phyloP scores from a whole-genome alignment of 78 protist species.

The Protostelium mycophagum region DNA sequence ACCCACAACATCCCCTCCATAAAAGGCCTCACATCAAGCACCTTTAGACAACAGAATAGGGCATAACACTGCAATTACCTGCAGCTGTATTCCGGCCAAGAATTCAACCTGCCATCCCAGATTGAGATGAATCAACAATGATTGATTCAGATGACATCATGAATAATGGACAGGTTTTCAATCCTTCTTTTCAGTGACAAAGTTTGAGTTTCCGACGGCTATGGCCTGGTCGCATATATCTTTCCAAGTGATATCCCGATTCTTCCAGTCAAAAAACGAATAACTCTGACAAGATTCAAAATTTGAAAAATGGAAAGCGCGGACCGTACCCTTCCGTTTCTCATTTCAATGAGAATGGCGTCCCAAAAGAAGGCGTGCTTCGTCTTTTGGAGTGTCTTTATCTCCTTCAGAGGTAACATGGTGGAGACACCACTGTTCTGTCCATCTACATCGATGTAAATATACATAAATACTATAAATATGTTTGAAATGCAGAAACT shows the following conservation, averaged over 20 bases:
- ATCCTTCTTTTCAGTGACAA: background rate
- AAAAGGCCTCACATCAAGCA: too few relatives aligned
- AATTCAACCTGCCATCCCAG: too few relatives aligned
- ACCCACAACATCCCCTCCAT: too few relatives aligned
- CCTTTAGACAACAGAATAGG: too few relatives aligned
- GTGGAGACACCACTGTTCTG: background rate
- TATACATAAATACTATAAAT: too few relatives aligned
- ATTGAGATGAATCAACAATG: too few relatives aligned
- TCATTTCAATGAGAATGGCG: background rate
- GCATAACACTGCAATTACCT: too few relatives aligned
- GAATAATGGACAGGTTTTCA: too few relatives aligned
- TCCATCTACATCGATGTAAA: background rate
- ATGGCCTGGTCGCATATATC: background rate
- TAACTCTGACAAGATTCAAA: background rate
- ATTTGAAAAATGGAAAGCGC: background rate
- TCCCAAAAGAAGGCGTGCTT: background rate
- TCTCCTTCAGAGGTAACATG: background rate
- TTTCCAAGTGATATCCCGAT: background rate
- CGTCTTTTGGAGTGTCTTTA: background rate
- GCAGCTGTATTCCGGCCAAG: too few relatives aligned
- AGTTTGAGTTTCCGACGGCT: background rate
- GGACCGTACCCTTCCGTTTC: background rate
- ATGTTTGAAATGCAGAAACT: background rate
- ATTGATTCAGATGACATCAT: too few relatives aligned
- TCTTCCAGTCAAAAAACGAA: background rate